Base-by-base conservation (phyloP, 1,284 basidiomycete species). In the Leucoagaricus sp. region DNA sequence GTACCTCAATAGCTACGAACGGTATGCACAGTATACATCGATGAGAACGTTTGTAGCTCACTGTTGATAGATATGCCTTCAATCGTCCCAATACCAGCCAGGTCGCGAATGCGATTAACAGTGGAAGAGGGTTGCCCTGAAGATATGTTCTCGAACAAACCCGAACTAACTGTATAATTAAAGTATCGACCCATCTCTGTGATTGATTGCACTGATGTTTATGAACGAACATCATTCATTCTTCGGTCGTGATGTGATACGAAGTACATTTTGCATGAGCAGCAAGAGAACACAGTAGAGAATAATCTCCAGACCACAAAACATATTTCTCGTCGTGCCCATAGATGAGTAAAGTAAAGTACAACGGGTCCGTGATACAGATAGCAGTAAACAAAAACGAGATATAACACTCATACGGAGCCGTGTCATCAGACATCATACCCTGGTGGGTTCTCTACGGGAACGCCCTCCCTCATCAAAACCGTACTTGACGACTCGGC, bases 1-100 rank as follows among this genome's bases (percentile, higher is more conserved):
- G 42, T 93, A 93, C 63, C 63, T 92, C 8, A 89, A 92, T 61
- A 87, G 85, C 59, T 93, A 93, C 62, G 87, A 90, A 64, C 75
- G 87, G 86, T n/a, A n/a, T n/a, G n/a, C n/a, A n/a, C 29, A 15
- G 25, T 31, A 36, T 29, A 23, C 28, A 42, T 56, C 51, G 29
- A 17, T 47, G 44, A 21, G 40, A 17, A 28, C 42, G n/a, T 55
- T 36, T 44, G 49, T 33, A 36, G 40, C 25, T 49, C 41, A 41
- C 31, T 29, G 51, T 12, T 19, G 44, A 21, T 53, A 89, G 88
- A 65, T 89, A 90, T 65, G 86, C 86, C 0, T 83, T 82, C 66
- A 89, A 90, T 65, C 76, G 86, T 26, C 85, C 87, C 2, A 85
- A 89, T 65, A 87, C 87, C 2, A 88, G 85, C 61, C 82, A 85